Base-by-base conservation (phyloP, 768 basidiomycete species). In the Rubroboletus satanas region DNA sequence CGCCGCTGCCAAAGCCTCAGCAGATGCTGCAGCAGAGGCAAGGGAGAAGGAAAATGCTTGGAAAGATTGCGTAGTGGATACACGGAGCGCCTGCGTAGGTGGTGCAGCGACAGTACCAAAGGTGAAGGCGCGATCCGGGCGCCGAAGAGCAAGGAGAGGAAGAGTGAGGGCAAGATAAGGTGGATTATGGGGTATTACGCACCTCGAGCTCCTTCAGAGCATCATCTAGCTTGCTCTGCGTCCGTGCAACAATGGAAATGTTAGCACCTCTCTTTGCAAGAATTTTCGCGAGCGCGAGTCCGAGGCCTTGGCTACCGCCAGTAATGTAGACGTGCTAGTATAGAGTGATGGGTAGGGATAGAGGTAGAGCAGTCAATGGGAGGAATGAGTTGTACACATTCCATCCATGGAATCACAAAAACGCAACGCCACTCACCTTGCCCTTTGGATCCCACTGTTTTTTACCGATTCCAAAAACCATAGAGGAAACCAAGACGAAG, bases 221-320 rank as follows among this genome's bases (percentile, higher is more conserved):
- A 15, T 71, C 73, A 50, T 83, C 77, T 11, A 94, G 72, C 55
- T 80, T 83, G 43, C 74, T 75, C 62, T 87, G 77, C 49, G 87
- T 83, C 12, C 92, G 78, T 7, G 92, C 93, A 10, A 95, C 87
- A 55, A 95, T 91, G 7, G 89, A 90, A 4, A 95, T 85, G 58
- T 91, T 79, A 0, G 93, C 91, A 0, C 94, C 93, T 55, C 75
- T 76, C 56, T 75, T 72, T 14, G 81, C 80, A 2, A 96, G 77
- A 15, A 86, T 72, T 29, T 79, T 75, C 1, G 92, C 88, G 8
- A 95, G 73, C 0, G 83, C 79, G 2, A 92, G 78, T 1, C 93
- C 93, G 0, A 94, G 81, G 1, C 93, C 93, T 14, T 84, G 77
- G 39, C 85, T 88, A 4, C 90, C 93, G 3, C 93, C 93, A 0